A percentile compares a stretch with the other conserved stretches of the same genome.
phyloP scores from a whole-genome alignment of 352 stramenopile genomes.

The Pythium chondricola region DNA sequence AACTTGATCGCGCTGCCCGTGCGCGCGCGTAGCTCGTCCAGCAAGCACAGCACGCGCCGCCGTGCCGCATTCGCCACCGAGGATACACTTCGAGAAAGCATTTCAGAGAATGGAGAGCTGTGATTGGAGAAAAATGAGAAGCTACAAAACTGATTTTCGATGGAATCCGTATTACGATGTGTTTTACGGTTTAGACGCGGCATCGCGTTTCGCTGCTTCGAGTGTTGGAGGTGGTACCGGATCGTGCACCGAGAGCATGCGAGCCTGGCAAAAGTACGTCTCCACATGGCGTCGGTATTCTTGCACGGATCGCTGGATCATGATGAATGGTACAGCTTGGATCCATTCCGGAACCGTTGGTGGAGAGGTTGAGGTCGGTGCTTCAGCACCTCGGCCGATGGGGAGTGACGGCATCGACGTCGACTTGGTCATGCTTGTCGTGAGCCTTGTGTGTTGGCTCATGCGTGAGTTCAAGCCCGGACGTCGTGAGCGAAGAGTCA shows the following conservation, averaged over 20 bases:
- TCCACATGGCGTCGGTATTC: conserved; percentile 67
- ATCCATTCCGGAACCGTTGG: conserved; percentile 27
- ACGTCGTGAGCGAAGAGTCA: conserved; percentile 11
- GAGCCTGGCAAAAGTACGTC: conserved; percentile 54
- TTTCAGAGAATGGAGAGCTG: no score
- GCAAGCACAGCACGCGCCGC: conserved; percentile 47
- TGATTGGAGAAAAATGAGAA: no score
- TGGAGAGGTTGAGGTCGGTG: conserved; percentile 7
- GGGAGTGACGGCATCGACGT: conserved; percentile 7
- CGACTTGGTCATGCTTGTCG: conserved; percentile 4
- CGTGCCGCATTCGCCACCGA: conserved; percentile 4
- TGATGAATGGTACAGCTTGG: conserved; percentile 27
- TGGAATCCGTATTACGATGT: no score
- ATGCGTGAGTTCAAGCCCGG: conserved; percentile 2
- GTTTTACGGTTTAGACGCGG: no score
- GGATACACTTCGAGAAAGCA: no score
- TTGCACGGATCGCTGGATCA: conserved; percentile 44
- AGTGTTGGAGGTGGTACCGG: conserved; percentile 56
- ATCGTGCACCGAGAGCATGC: conserved; percentile 59
- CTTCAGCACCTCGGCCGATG: conserved; percentile 4
- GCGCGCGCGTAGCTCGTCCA: conserved; percentile 36
- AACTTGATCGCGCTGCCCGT: conserved; percentile 57
- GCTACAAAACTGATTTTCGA: no score
- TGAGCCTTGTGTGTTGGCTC: conserved; percentile 4
- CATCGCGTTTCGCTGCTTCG: conserved; percentile 3